Evolutionary conservation across 345 rosid species (phyloP).

Genomic region (Jatropha curcas): DNA sequence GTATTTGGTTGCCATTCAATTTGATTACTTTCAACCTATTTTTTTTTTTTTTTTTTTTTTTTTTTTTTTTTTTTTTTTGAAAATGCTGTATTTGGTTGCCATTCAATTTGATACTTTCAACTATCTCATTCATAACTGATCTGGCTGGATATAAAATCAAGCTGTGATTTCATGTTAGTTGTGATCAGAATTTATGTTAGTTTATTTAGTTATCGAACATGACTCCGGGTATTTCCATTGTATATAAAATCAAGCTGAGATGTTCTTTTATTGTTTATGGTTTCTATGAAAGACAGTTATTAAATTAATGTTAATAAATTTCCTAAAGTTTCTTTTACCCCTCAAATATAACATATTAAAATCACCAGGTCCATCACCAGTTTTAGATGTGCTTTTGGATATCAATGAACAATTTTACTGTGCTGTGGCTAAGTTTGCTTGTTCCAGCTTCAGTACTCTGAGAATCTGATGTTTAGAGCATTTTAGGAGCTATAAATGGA

Average conservation of each 20-base stretch:
- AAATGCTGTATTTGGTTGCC: constrained; percentile 1
- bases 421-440: background rate
- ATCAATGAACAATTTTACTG: background rate
- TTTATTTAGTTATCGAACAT: background rate
- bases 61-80: background rate
- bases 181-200: background rate
- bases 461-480: background rate
- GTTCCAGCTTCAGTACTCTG: background rate
- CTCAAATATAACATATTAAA: too few species aligned
- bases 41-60: too few species aligned
- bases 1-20: too few species aligned
- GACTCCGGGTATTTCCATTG: background rate
- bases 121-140: background rate
- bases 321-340: too few species aligned
- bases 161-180: background rate
- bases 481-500: background rate
- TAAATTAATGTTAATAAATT: too few species aligned
- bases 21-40: too few species aligned
- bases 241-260: too few species aligned
- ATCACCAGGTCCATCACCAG: too few species aligned
- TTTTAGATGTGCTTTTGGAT: too few species aligned
- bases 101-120: too few species aligned
- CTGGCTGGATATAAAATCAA: background rate
- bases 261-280: too few species aligned
- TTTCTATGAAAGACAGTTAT: too few species aligned